A percentile compares a stretch with the other conserved stretches of the same genome.
phyloP scores from a whole-genome alignment of 164 flowering plant genomes.

The Annona cherimola region DNA sequence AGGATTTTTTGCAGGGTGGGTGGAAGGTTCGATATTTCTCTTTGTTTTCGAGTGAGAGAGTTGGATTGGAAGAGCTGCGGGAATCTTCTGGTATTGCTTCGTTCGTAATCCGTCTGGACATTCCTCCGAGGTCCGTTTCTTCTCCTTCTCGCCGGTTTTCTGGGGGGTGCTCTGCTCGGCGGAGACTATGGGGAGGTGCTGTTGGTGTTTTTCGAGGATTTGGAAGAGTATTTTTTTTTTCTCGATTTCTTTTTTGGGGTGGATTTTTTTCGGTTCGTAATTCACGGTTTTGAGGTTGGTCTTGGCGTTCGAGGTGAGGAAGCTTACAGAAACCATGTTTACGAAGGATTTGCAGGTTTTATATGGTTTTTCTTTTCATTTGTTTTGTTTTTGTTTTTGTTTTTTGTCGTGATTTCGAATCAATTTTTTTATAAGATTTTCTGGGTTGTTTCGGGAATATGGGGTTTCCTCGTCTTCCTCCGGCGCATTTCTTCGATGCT shows the following conservation, averaged over 20 bases:
- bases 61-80: conserved; percentile 13
- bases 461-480: not conserved
- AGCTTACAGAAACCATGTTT: not conserved
- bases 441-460: not conserved
- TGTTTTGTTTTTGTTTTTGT: not conserved
- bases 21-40: conserved; percentile 31
- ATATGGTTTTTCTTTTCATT: too few species aligned
- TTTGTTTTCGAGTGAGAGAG: conserved; percentile 15
- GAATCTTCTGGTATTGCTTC: not conserved
- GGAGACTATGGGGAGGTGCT: not conserved
- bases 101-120: not conserved
- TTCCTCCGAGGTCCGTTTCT: conserved; percentile 1
- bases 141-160: not conserved
- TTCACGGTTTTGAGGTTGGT: not conserved
- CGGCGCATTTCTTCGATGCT: not conserved
- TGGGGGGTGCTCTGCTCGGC: not conserved
- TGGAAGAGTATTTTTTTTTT: not conserved
- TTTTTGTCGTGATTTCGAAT: too few species aligned
- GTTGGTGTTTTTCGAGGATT: not conserved
- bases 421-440: not conserved
- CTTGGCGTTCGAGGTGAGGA: conserved; percentile 4
- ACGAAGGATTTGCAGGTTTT: not conserved
- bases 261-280: not conserved
- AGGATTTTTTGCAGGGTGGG: conserved; percentile 5
- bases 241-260: conserved; percentile 1